Evolutionary conservation across 345 rosid species (phyloP).

Genomic region (Bretschneidera sinensis): DNA sequence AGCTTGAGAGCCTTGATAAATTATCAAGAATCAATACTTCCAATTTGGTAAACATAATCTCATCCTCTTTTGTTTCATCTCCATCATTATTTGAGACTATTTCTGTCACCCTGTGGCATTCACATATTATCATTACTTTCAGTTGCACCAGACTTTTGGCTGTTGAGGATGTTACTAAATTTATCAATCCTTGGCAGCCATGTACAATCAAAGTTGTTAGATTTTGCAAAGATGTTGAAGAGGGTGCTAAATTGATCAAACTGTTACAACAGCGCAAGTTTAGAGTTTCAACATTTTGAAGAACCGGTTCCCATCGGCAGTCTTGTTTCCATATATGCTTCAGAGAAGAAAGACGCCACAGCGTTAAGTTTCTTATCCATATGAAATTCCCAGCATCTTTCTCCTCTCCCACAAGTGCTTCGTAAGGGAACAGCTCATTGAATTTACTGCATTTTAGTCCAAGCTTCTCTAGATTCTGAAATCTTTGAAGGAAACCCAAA

Average conservation of each 20-base stretch:
- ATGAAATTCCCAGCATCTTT: background rate
- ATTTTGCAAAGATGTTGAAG: conserved; percentile 6
- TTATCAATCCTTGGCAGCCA: background rate
- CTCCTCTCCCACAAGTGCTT: background rate
- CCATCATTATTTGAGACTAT: background rate
- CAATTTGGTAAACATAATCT: conserved; percentile 8
- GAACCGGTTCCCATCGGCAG: background rate
- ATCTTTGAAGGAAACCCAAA: background rate
- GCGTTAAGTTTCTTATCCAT: background rate
- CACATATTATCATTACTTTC: background rate
- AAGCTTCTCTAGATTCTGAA: conserved; percentile 13
- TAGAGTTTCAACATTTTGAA: conserved; percentile 11
- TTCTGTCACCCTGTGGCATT: background rate
- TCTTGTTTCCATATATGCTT: conserved; percentile 6
- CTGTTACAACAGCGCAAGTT: rapidly evolving
- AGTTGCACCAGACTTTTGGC: conserved; percentile 7
- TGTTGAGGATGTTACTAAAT: conserved; percentile 6
- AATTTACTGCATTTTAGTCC: rapidly evolving
- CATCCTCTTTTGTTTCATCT: background rate
- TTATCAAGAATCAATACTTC: background rate
- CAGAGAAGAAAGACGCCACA: rapidly evolving
- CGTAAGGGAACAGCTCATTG: conserved; percentile 1
- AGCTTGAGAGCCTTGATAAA: background rate
- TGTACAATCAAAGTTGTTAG: background rate
- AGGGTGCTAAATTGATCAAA: background rate